Evolutionary conservation across 108 stramenopile species (phyloP).

Genomic region (Epithemia pelagica): DNA sequence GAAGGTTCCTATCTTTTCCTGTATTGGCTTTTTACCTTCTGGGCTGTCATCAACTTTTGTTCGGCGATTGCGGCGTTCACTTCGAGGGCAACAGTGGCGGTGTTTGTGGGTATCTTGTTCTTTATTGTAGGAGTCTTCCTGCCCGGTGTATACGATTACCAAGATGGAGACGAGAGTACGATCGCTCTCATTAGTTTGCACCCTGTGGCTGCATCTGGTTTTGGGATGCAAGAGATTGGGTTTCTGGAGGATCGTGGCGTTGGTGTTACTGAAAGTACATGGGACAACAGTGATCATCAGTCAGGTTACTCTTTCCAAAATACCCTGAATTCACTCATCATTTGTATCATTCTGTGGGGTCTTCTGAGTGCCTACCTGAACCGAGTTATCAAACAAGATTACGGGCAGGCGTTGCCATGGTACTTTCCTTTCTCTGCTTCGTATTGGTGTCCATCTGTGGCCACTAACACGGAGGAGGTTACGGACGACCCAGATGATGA

Average conservation of each 20-base stretch:
- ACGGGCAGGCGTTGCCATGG: slow-evolving; percentile 70
- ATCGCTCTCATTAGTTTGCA: slow-evolving; percentile 55
- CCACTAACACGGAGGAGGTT: not conserved
- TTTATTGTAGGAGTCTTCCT: slow-evolving; percentile 74
- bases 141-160: slow-evolving; percentile 38
- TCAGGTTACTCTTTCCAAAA: slow-evolving; percentile 45
- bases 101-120: slow-evolving; percentile 64
- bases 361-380: slow-evolving; percentile 85
- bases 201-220: slow-evolving; percentile 69
- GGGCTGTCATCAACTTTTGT: slow-evolving; percentile 40
- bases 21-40: slow-evolving; percentile 53
- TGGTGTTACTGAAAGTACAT: slow-evolving; percentile 41
- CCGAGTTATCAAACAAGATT: slow-evolving; percentile 69
- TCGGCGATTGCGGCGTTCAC: slow-evolving; percentile 57
- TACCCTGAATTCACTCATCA: slow-evolving; percentile 51
- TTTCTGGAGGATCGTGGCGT: slow-evolving; percentile 64
- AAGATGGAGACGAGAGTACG: slow-evolving; percentile 11
- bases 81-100: slow-evolving; percentile 52
- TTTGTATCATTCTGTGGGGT: slow-evolving; percentile 79
- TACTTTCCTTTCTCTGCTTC: slow-evolving; percentile 70
- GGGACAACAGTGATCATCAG: slow-evolving; percentile 39
- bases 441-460: slow-evolving; percentile 61
- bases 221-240: slow-evolving; percentile 71
- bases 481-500: slow-evolving; percentile 2
- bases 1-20: slow-evolving; percentile 33